These are phyloP conservation scores for Penicillium corylophilum DNA, from an alignment of 2,329 filamentous ascomycete genomes.

Conservation along the genomic window DNA sequence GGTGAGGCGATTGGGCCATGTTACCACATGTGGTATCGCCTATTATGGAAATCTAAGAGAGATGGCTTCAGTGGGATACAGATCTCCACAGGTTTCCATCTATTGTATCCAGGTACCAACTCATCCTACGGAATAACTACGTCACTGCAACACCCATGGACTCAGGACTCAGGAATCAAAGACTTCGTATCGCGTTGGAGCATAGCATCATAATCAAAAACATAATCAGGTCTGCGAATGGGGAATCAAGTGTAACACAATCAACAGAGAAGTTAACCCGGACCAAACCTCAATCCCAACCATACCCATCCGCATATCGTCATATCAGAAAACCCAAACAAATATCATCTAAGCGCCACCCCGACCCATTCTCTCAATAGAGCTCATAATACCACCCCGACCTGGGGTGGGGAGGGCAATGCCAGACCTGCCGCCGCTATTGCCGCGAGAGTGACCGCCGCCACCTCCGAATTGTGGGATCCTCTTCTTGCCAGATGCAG, in stretches of 20 bases:
- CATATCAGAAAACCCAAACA: not conserved
- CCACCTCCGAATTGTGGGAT: constrained; percentile 34
- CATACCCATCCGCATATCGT: not conserved
- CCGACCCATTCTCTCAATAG: constrained; percentile 83
- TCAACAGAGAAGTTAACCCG: not conserved
- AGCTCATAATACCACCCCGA: constrained; percentile 76
- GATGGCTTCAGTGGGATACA: not conserved
- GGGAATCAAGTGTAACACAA: constrained; percentile 13
- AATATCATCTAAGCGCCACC: constrained; percentile 23
- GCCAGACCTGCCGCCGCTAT: constrained; percentile 38
- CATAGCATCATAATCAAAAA: constrained; percentile 12
- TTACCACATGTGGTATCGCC: not conserved
- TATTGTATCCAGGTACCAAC: too few species aligned
- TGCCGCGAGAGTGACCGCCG: constrained; percentile 32
- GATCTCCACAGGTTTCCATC: too few species aligned
- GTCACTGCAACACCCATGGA: not conserved
- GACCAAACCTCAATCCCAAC: not conserved
- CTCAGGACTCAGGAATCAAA: not conserved
- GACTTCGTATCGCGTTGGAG: constrained; percentile 13
- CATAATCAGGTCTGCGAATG: constrained; percentile 6
- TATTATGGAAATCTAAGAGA: not conserved
- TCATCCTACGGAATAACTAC: not conserved
- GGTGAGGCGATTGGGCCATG: not conserved
- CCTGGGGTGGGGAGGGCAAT: constrained; percentile 41
- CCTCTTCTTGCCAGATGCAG: constrained; percentile 32